These are phyloP conservation scores for Brasenia schreberi DNA, from an alignment of 164 flowering plant genomes.

Conservation along the genomic window DNA sequence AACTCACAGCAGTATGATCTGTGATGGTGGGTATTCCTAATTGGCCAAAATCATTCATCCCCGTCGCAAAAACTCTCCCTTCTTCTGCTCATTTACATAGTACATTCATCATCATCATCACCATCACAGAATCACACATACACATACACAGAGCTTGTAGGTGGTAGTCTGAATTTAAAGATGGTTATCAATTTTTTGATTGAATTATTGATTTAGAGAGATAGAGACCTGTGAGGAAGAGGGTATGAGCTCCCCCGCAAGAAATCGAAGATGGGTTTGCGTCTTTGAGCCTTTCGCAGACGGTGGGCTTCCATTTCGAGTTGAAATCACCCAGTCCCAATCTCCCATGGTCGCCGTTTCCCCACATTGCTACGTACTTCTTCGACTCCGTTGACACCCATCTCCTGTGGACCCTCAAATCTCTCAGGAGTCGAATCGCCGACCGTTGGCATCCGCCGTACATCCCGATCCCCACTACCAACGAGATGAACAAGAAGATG, in stretches of 20 bases:
- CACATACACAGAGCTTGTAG: neutral
- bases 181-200: too few species aligned
- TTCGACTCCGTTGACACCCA: slow-evolving; percentile 1
- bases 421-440: neutral
- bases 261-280: slow-evolving; percentile 39
- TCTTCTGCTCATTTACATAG: slow-evolving; percentile 35
- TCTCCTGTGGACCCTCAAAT: neutral
- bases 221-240: slow-evolving; percentile 57
- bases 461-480: neutral
- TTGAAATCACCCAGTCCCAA: slow-evolving; percentile 58
- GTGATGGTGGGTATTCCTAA: slow-evolving; percentile 45
- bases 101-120: slow-evolving; percentile 4
- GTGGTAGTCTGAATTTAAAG: too few species aligned
- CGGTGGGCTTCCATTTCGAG: slow-evolving; percentile 60
- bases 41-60: slow-evolving; percentile 94
- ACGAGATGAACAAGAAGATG: too few species aligned
- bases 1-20: slow-evolving; percentile 39
- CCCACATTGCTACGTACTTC: slow-evolving; percentile 76
- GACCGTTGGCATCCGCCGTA: neutral
- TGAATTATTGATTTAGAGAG: neutral
- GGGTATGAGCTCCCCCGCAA: slow-evolving; percentile 96
- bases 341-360: slow-evolving; percentile 86
- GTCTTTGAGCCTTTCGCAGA: slow-evolving; percentile 27
- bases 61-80: slow-evolving; percentile 81
- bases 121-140: neutral